Evolutionary conservation across 306 rosid genomes (phyloP), one percentile per base, ranked within the genome.

Genomic region (Astragalus glycyphyllos): DNA sequence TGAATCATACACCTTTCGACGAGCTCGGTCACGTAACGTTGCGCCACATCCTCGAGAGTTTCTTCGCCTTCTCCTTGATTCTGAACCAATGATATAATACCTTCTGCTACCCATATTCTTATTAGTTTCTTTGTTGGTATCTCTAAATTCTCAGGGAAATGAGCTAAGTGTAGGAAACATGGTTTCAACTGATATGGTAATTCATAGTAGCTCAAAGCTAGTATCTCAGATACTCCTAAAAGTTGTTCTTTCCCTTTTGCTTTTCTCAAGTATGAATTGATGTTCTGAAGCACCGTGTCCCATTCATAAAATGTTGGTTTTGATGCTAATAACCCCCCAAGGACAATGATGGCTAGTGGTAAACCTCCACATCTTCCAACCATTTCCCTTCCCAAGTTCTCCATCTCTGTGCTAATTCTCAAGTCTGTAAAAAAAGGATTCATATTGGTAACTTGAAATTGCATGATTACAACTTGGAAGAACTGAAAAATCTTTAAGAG

Each of bases 41-140:
- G 79, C 1, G 83, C 85, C 0, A 69, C 78, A 8, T 65, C 79
- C 34, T 79, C 84, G 11, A 77, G 69, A 26, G 71, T 68, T 74
- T 79, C 77, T 35, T 79, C 83, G 0, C 71, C 68, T 15, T 60
- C 85, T 57, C 77, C 75, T 62, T 51, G 60, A 38, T 44, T 58
- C 51, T 80, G 82, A 50, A n/a, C 54, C 64, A 58, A n/a, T 35
- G 82, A 77, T 77, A 67, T 68, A n/a, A 84, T 71, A 50, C 90
- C 93, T 49, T 85, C 90, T 6, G 90, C 86, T 59, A 85, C 82
- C 93, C 93, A 88, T 32, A 79, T 32, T 59, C 81, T 79, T 47
- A 68, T 73, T 0, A 88, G 14, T 56, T 77, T 79, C 77, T 81
- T 85, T 29, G 83, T 68, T 14, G 79, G 82, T 59, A 88, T 83